Conservation (phyloP, 2,329 filamentous ascomycete species). For the Plectosphaerella cucumerina region DNA sequence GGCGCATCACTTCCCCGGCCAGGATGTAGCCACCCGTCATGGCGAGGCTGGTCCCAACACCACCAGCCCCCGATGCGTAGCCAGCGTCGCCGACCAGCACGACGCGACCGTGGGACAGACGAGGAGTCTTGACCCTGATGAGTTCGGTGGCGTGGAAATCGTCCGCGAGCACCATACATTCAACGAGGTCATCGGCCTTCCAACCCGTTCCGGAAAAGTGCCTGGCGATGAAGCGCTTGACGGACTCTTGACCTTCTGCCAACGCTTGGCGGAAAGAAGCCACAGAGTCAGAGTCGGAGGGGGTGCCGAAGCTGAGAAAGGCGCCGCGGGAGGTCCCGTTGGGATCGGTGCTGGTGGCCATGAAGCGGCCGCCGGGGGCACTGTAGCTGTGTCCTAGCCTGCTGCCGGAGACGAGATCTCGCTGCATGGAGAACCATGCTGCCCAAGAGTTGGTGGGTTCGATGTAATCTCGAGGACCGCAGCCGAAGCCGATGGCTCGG, state of each 20-base stretch:
- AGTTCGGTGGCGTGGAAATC: slow-evolving; percentile 44
- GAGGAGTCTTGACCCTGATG: slow-evolving; percentile 36
- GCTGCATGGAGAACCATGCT: slow-evolving; percentile 34
- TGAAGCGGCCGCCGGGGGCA: slow-evolving; percentile 30
- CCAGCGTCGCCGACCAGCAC: slow-evolving; percentile 47
- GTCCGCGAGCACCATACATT: slow-evolving; percentile 23
- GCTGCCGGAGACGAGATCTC: slow-evolving; percentile 31
- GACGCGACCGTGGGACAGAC: slow-evolving; percentile 34
- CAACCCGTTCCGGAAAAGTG: slow-evolving; percentile 34
- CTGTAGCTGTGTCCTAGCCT: slow-evolving; percentile 31
- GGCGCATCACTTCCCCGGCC: slow-evolving; percentile 36
- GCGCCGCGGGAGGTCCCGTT: slow-evolving; percentile 24
- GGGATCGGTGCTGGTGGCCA: slow-evolving; percentile 27
- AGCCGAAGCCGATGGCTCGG: slow-evolving; percentile 36
- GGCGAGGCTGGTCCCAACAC: slow-evolving; percentile 42
- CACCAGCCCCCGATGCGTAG: slow-evolving; percentile 39
- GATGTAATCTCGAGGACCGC: slow-evolving; percentile 32
- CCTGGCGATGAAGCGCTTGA: slow-evolving; percentile 23
- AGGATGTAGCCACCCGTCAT: slow-evolving; percentile 45
- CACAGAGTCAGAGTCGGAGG: slow-evolving; percentile 18
- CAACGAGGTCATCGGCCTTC: slow-evolving; percentile 31
- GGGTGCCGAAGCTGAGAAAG: slow-evolving; percentile 30
- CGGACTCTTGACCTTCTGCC: slow-evolving; percentile 25
- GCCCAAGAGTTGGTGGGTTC: slow-evolving; percentile 30
- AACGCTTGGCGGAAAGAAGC: slow-evolving; percentile 33